These are phyloP conservation scores for Papiliotrema terrestris DNA, from an alignment of 1,284 basidiomycete species.

Conservation along the genomic window DNA sequence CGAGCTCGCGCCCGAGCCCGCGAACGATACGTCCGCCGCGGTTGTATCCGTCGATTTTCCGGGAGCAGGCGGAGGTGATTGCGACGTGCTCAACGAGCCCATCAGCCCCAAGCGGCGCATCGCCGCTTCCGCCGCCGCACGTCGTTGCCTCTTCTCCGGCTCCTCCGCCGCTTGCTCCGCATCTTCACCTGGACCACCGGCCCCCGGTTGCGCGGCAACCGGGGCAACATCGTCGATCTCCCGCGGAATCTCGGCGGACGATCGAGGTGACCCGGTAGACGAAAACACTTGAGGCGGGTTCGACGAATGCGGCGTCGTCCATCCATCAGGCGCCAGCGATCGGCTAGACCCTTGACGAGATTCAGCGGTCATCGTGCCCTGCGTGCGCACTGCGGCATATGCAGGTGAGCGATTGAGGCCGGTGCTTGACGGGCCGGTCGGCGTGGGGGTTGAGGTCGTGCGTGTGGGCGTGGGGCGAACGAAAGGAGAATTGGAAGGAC, in stretches of 20 bases:
- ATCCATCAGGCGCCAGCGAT: constrained; percentile 5
- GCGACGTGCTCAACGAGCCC: background rate
- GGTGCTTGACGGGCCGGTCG: too few relatives aligned
- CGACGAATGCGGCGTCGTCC: constrained; percentile 35
- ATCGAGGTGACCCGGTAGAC: constrained; percentile 7
- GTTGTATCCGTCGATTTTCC: too few relatives aligned
- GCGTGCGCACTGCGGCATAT: background rate
- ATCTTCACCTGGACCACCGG: background rate
- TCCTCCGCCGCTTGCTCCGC: background rate
- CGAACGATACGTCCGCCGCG: too few relatives aligned
- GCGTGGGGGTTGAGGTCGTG: too few relatives aligned
- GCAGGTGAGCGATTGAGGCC: too few relatives aligned
- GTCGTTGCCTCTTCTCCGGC: constrained; percentile 7
- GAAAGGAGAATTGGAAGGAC: background rate
- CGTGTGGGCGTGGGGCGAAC: background rate
- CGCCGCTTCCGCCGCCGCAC: constrained; percentile 29
- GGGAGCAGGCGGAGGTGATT: background rate
- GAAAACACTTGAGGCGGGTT: constrained; percentile 38
- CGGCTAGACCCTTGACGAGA: background rate
- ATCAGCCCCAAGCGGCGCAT: constrained; percentile 20
- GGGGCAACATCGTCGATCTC: constrained; percentile 2
- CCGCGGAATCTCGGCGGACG: background rate
- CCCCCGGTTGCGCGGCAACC: background rate
- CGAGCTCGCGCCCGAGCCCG: too few relatives aligned
- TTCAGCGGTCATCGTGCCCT: background rate